These are phyloP conservation scores for Haplographium delicatum DNA, from an alignment of 495 filamentous ascomycete genomes.

Conservation along the genomic window DNA sequence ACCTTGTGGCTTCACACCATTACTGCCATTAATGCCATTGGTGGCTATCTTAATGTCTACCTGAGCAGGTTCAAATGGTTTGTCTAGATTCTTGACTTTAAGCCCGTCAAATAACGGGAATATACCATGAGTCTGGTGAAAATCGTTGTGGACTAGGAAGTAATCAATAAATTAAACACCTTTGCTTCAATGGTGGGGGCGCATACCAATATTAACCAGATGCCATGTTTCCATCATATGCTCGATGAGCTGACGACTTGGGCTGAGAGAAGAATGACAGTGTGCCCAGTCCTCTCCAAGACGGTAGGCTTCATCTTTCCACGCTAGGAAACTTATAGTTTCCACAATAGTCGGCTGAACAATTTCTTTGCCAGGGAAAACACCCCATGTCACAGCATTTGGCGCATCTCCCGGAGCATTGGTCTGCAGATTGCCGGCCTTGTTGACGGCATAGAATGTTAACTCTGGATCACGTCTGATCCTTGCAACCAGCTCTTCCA, in stretches of 20 bases:
- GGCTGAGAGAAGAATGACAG: conserved; percentile 71
- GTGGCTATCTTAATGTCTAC: conserved; percentile 13
- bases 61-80: conserved; percentile 26
- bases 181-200: not conserved
- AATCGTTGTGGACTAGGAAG: conserved; percentile 85
- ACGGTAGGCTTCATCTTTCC: conserved; percentile 96
- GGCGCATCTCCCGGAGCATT: conserved; percentile 80
- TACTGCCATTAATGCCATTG: conserved; percentile 6
- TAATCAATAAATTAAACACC: conserved; percentile 25
- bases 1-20: conserved; percentile 11
- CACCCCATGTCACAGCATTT: conserved; percentile 98
- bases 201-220: conserved; percentile 89
- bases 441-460: conserved; percentile 89
- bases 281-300: conserved; percentile 92
- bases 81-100: conserved; percentile 58
- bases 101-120: conserved; percentile 84
- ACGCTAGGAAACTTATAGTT: conserved; percentile 94
- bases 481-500: conserved; percentile 70
- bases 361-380: conserved; percentile 97
- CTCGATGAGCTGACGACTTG: conserved; percentile 78
- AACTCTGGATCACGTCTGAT: conserved; percentile 75
- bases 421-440: conserved; percentile 72
- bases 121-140: conserved; percentile 70
- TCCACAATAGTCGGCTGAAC: conserved; percentile 99
- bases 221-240: conserved; percentile 86